These are phyloP conservation scores for Thelonectria blattea DNA, from an alignment of 2,329 filamentous ascomycete genomes.

Conservation along the genomic window DNA sequence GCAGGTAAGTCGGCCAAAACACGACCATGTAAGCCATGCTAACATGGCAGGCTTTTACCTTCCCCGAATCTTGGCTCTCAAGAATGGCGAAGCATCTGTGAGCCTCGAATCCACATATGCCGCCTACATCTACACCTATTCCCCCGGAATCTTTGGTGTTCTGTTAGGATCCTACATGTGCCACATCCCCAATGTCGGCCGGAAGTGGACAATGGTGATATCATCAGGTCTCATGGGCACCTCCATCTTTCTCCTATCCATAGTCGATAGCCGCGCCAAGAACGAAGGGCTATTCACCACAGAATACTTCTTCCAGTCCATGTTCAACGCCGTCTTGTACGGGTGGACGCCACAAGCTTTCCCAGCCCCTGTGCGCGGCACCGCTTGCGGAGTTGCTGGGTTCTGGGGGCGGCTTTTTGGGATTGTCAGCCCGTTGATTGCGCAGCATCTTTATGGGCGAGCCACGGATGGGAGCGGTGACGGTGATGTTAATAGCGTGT, in stretches of 20 bases:
- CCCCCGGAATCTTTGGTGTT: slow-evolving; percentile 58
- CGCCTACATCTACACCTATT: slow-evolving; percentile 60
- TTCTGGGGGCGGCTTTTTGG: slow-evolving; percentile 65
- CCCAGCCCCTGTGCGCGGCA: slow-evolving; percentile 60
- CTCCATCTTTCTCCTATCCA: slow-evolving; percentile 54
- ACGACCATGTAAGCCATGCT: neutral
- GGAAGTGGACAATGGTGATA: slow-evolving; percentile 53
- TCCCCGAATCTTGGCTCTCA: slow-evolving; percentile 57
- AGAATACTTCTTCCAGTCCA: slow-evolving; percentile 54
- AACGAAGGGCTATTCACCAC: slow-evolving; percentile 49
- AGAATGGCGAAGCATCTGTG: slow-evolving; percentile 53
- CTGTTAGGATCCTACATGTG: slow-evolving; percentile 52
- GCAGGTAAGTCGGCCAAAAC: slow-evolving; percentile 35
- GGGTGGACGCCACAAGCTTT: slow-evolving; percentile 64
- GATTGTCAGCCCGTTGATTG: slow-evolving; percentile 63
- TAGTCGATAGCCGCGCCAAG: slow-evolving; percentile 46
- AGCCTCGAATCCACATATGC: slow-evolving; percentile 56
- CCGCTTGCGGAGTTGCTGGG: slow-evolving; percentile 61
- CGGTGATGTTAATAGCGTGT: slow-evolving; percentile 54
- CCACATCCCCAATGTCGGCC: slow-evolving; percentile 45
- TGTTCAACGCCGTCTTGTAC: slow-evolving; percentile 46
- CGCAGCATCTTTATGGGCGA: slow-evolving; percentile 50
- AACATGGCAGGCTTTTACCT: slow-evolving; percentile 46
- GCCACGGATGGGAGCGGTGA: slow-evolving; percentile 35
- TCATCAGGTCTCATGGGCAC: slow-evolving; percentile 51